A percentile compares a stretch with the other conserved stretches of the same genome.
phyloP scores from a whole-genome alignment of 202 grass and related monocot genomes.

The Dendrocalamus latiflorus region DNA sequence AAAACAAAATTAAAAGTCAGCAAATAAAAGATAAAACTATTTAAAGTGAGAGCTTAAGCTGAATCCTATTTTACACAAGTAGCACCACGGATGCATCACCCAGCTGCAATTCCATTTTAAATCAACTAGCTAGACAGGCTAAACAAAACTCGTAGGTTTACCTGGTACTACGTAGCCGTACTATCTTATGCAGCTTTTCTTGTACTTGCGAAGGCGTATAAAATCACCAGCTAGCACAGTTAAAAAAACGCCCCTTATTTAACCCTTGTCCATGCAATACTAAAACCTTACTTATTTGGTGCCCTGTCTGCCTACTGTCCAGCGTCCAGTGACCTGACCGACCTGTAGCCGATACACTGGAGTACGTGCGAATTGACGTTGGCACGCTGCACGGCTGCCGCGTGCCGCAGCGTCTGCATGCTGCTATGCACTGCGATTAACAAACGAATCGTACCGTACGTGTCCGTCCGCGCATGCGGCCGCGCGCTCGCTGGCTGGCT shows the following conservation, averaged over 20 bases:
- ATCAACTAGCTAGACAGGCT: neutral
- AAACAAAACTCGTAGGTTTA: slow-evolving; percentile 22
- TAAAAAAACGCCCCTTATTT: neutral
- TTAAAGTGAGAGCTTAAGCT: too few relatives aligned
- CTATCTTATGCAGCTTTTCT: neutral
- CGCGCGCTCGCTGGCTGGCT: neutral
- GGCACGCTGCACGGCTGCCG: too few relatives aligned
- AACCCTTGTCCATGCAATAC: neutral
- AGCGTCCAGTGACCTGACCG: neutral
- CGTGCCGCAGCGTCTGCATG: neutral
- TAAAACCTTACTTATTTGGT: neutral
- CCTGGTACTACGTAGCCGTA: neutral
- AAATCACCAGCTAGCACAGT: neutral
- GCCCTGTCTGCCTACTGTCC: neutral
- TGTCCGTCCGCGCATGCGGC: neutral
- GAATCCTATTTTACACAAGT: neutral
- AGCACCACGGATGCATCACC: neutral
- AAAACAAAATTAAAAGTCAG: too few relatives aligned
- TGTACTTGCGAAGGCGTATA: neutral
- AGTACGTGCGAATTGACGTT: too few relatives aligned
- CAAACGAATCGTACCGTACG: too few relatives aligned
- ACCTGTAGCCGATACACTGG: too few relatives aligned
- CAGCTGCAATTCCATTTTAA: slow-evolving; percentile 8
- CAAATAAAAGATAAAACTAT: too few relatives aligned
- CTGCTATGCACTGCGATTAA: neutral